Evolutionary conservation across 2,329 filamentous ascomycete species (phyloP).

Genomic region (Stagonosporopsis chrysanthemi): DNA sequence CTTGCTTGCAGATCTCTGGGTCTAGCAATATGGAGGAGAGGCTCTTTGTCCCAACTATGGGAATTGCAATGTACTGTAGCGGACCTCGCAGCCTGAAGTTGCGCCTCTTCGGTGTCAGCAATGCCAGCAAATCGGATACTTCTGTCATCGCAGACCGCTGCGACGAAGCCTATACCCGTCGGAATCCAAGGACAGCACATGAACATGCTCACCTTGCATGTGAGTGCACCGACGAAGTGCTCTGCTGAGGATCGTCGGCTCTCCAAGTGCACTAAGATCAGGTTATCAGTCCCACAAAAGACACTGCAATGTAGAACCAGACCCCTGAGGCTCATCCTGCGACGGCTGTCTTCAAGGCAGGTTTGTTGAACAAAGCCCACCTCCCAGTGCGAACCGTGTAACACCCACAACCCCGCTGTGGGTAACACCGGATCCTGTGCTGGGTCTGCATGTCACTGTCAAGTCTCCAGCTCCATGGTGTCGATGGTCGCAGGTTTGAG

Average conservation of each 20-base stretch:
- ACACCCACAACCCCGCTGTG: neutral
- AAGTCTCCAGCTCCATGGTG: neutral
- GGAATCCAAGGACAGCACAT: neutral
- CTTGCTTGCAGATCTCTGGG: neutral
- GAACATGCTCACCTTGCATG: neutral
- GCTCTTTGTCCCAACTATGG: neutral
- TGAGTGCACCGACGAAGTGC: conserved; percentile 1
- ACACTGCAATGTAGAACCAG: neutral
- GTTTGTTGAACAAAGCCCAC: neutral
- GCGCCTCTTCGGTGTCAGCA: conserved; percentile 1
- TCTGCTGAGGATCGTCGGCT: neutral
- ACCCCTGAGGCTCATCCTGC: conserved; percentile 13
- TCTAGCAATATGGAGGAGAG: neutral
- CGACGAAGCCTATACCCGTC: neutral
- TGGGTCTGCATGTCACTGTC: conserved; percentile 11
- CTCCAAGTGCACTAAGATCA: neutral
- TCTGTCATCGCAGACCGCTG: conserved; percentile 1
- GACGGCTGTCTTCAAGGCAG: neutral
- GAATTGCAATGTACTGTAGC: conserved; percentile 1
- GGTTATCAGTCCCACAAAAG: conserved; percentile 5
- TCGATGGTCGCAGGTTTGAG: conserved; percentile 3
- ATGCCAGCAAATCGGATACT: neutral
- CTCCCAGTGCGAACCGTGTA: conserved; percentile 1
- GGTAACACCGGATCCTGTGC: conserved; percentile 4
- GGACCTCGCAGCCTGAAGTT: conserved; percentile 4